Evolutionary conservation across 2,329 filamentous ascomycete genomes (phyloP).

Genomic region (Alternaria longipes): DNA sequence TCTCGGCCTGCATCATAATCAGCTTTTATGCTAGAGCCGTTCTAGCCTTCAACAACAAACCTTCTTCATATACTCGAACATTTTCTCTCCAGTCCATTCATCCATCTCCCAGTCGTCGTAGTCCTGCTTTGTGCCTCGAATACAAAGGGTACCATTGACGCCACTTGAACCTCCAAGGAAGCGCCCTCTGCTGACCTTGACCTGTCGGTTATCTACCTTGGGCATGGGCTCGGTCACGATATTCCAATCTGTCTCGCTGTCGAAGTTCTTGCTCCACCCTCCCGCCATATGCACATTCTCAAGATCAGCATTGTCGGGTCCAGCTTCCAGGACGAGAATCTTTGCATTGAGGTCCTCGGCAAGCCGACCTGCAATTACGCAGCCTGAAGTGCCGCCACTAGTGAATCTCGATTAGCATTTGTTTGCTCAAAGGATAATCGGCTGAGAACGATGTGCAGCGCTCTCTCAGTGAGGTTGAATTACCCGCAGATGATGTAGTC

Average conservation of each 20-base stretch:
- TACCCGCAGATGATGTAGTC: slow-evolving; percentile 44
- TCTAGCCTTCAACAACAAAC: slow-evolving; percentile 25
- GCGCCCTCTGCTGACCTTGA: slow-evolving; percentile 60
- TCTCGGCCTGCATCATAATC: slow-evolving; percentile 55
- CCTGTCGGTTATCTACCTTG: slow-evolving; percentile 54
- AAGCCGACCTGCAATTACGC: slow-evolving; percentile 59
- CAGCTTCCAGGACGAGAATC: slow-evolving; percentile 60
- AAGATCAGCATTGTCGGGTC: slow-evolving; percentile 55
- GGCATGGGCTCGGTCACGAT: slow-evolving; percentile 55
- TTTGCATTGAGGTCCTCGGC: slow-evolving; percentile 56
- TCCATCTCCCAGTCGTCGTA: slow-evolving; percentile 66
- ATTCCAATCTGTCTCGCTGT: slow-evolving; percentile 63
- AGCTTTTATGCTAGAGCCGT: not conserved
- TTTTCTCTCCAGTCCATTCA: slow-evolving; percentile 66
- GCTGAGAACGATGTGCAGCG: not conserved
- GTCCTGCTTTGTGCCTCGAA: slow-evolving; percentile 60
- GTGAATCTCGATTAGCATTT: not conserved
- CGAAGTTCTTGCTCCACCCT: slow-evolving; percentile 59
- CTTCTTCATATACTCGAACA: slow-evolving; percentile 66
- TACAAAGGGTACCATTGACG: slow-evolving; percentile 61
- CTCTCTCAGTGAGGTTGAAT: not conserved
- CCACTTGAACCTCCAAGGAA: slow-evolving; percentile 62
- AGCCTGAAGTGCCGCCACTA: slow-evolving; percentile 59
- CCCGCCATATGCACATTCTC: slow-evolving; percentile 63
- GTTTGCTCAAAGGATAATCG: no score